Base-by-base conservation (phyloP, 2,329 filamentous ascomycete species). In the Colletotrichum karsti region DNA sequence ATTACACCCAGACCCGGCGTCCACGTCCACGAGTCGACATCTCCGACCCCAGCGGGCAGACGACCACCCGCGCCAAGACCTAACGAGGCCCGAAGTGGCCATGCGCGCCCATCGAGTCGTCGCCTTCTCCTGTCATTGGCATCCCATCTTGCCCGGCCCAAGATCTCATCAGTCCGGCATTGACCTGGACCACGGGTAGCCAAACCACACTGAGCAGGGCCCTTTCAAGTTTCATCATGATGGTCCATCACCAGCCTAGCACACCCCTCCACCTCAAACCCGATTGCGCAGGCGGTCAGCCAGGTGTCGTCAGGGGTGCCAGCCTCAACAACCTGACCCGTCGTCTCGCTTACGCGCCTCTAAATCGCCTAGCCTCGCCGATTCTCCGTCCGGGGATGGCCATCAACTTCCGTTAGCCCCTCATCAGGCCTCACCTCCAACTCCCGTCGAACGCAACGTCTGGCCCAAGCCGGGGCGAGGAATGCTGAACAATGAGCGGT, bases 261-360 rank as follows among this genome's bases (percentile, higher is more conserved):
- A 26, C 55, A 28, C 57, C 58, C 58, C 57, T 66, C 51, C 35
- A 48, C 26, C n/a, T 7, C 44, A 50, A 48, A 22, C 12, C 65
- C 30, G 28, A 64, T 65, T 15, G 4, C 60, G 65, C 20, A 67
- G 65, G 65, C 65, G 65, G 65, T 67, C 60, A 55, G 53, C 18
- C 37, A 48, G 33, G 20, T 56, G 30, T 48, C 37, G 44, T 13
- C 60, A 55, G 64, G 64, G 59, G 51, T 63, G 64, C 51, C 63
- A 67, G 64, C 65, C 65, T 67, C 65, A 67, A 67, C 65, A 67
- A 67, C 63, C 64, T 64, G n/a, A 59, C 64, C 60, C 61, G 60
- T 65, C 15, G 46, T 12, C 65, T 67, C 65, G 65, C 65, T 67
- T 67, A 65, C 30, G 53, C 65, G 41, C 53, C 64, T 67, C 64